phyloP scores from a whole-genome alignment of 805 yeast genomes.

The Saccharomyces eubayanus region DNA sequence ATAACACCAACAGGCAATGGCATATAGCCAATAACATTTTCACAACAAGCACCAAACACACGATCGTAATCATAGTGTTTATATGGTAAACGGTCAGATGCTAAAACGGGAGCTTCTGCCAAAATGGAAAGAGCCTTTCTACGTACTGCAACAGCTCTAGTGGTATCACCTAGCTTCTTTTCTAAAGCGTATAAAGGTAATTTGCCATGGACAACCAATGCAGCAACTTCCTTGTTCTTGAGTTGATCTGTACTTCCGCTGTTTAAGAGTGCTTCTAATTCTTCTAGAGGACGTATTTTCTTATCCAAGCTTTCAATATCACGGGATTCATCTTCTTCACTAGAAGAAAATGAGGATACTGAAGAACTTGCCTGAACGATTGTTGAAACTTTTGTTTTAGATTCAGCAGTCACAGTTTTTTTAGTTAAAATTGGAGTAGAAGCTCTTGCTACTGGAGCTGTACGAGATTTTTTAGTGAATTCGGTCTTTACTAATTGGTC shows the following conservation, averaged over 20 bases:
- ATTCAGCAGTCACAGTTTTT: neutral
- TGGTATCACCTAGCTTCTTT: conserved; percentile 78
- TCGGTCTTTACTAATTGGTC: neutral
- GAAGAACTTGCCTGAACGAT: neutral
- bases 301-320: neutral
- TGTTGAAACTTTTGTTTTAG: neutral
- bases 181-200: conserved; percentile 91
- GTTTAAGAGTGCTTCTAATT: conserved; percentile 54
- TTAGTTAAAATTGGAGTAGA: conserved; percentile 18
- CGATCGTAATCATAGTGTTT: conserved; percentile 83
- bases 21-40: conserved; percentile 92
- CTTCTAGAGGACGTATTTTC: conserved; percentile 46
- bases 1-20: conserved; percentile 97
- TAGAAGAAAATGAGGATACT: neutral
- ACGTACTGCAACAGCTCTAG: conserved; percentile 90
- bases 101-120: conserved; percentile 78
- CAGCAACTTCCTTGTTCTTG: conserved; percentile 63
- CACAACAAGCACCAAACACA: conserved; percentile 98
- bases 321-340: neutral
- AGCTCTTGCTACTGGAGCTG: conserved; percentile 26
- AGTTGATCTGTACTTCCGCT: conserved; percentile 63
- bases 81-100: conserved; percentile 67
- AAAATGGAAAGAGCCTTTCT: conserved; percentile 79
- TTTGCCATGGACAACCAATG: conserved; percentile 64
- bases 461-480: conserved; percentile 37